Base-by-base conservation (phyloP, 192 early-diverging fungal genomes). In the Podila clonocystis region DNA sequence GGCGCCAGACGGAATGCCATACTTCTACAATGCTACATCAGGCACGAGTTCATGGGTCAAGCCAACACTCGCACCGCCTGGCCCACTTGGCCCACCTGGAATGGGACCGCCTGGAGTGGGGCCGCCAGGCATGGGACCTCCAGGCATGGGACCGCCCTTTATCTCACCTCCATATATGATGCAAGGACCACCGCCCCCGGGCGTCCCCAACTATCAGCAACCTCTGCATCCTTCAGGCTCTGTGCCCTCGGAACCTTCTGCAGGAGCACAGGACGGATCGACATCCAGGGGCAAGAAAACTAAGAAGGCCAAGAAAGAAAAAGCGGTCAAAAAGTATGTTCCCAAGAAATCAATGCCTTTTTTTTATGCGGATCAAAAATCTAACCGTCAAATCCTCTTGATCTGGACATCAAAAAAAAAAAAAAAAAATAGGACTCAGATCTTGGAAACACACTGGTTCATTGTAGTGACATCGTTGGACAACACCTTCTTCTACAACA, bases 401-500 rank as follows among this genome's bases (percentile, higher is more conserved):
- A 55, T 55, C 24, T 55, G 24, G 4, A 55, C 20, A 55, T 22
- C 38, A 12, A 41, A 15, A n/a, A 55, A 24, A 28, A 26, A 63
- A 88, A 12, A 41, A 15, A n/a, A 55, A 24, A 28, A 26, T 65
- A 88, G 87, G 49, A 83, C 73, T 48, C 75, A 87, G 38, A 89
- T 96, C 36, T 87, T 92, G 31, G 88, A 89, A 38, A 89, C 92
- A 0, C 63, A 75, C 8, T 96, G 95, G 95, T 87, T 87, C 50
- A 89, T 96, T 61, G 89, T 95, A 1, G 83, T 86, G 38, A 95
- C 94, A 15, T 89, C 83, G 34, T 63, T 84, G 12, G 89, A 92
- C 15, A 87, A 93, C 52, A 93, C 94, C 48, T 96, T 94, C 75
- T 96, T 88, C 70, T 92, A 91, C 72, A 91, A 95, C 83, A 76